A percentile compares a stretch with the other conserved stretches of the same genome.
These are phyloP conservation scores for Sordaria brevicollis DNA, from an alignment of 495 filamentous ascomycete species.

Conservation along the genomic window DNA sequence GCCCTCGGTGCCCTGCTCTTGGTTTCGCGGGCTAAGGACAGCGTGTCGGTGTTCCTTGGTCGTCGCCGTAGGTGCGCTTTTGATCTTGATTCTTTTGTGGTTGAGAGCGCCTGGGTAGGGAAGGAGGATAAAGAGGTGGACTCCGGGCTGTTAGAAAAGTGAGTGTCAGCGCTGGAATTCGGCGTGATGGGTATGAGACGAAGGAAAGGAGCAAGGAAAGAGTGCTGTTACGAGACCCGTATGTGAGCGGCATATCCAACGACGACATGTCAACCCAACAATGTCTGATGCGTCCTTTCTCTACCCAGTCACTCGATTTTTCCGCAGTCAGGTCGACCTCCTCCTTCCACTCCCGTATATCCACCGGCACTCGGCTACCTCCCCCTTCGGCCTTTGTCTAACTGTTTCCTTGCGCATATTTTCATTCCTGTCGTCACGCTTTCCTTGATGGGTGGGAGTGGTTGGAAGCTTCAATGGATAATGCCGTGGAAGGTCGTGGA, in stretches of 20 bases:
- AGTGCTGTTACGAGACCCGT: too few relatives aligned
- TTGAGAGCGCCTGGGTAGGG: background rate
- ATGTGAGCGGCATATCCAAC: conserved; percentile 25
- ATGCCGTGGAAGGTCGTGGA: too few relatives aligned
- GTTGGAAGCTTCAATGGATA: too few relatives aligned
- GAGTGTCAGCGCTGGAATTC: background rate
- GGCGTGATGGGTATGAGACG: too few relatives aligned
- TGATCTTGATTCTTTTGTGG: background rate
- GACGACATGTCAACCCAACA: conserved; percentile 11
- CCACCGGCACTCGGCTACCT: conserved; percentile 10
- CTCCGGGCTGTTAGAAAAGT: background rate
- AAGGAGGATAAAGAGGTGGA: background rate
- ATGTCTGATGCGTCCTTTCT: conserved; percentile 6
- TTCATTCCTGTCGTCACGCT: too few relatives aligned
- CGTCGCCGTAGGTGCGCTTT: too few relatives aligned
- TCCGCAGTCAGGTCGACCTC: conserved; percentile 16
- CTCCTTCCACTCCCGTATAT: conserved; percentile 20
- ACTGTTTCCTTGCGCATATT: too few relatives aligned
- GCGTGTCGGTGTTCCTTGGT: too few relatives aligned
- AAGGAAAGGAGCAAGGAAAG: background rate
- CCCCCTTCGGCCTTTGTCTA: background rate
- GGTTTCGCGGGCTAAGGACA: too few relatives aligned
- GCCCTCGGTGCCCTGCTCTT: too few relatives aligned
- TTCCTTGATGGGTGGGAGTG: too few relatives aligned
- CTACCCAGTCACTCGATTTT: conserved; percentile 6